A percentile compares a stretch with the other conserved stretches of the same genome.
Conservation (phyloP, 2,329 filamentous ascomycete genomes). For the Aspergillus persii region DNA sequence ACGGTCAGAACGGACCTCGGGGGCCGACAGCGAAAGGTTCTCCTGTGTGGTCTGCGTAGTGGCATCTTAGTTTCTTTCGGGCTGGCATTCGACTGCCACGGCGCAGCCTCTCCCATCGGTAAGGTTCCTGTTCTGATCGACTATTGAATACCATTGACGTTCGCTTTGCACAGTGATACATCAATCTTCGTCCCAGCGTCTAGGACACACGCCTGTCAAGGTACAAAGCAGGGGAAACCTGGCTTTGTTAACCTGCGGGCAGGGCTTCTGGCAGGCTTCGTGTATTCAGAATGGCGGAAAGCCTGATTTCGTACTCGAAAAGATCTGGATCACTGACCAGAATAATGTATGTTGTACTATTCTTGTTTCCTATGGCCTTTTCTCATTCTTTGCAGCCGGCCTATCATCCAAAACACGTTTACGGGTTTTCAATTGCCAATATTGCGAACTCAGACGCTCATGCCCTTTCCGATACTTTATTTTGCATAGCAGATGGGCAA, state of each 20-base stretch:
- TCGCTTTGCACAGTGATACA: slow-evolving; percentile 28
- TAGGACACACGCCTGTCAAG: slow-evolving; percentile 39
- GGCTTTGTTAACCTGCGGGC: slow-evolving; percentile 36
- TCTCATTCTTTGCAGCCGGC: slow-evolving; percentile 32
- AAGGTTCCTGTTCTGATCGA: slow-evolving; percentile 1
- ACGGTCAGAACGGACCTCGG: slow-evolving; percentile 19
- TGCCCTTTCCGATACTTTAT: slow-evolving; percentile 43
- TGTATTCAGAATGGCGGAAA: slow-evolving; percentile 23
- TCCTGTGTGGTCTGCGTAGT: slow-evolving; percentile 48
- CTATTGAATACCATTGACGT: slow-evolving; percentile 13
- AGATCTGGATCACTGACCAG: slow-evolving; percentile 44
- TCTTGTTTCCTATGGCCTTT: not conserved
- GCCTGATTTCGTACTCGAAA: slow-evolving; percentile 29
- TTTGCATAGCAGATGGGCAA: slow-evolving; percentile 48
- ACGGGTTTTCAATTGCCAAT: slow-evolving; percentile 37
- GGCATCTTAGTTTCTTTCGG: slow-evolving; percentile 42
- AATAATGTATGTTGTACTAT: slow-evolving; percentile 34
- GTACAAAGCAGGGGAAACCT: slow-evolving; percentile 30
- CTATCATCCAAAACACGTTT: slow-evolving; percentile 36
- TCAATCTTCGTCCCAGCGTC: slow-evolving; percentile 27
- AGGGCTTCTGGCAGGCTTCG: slow-evolving; percentile 39
- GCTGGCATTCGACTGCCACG: slow-evolving; percentile 21
- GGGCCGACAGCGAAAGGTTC: slow-evolving; percentile 14
- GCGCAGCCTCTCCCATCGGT: slow-evolving; percentile 28
- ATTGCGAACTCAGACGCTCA: slow-evolving; percentile 18